phyloP scores from a whole-genome alignment of 2,329 filamentous ascomycete genomes.

The Sporothrix pallida region DNA sequence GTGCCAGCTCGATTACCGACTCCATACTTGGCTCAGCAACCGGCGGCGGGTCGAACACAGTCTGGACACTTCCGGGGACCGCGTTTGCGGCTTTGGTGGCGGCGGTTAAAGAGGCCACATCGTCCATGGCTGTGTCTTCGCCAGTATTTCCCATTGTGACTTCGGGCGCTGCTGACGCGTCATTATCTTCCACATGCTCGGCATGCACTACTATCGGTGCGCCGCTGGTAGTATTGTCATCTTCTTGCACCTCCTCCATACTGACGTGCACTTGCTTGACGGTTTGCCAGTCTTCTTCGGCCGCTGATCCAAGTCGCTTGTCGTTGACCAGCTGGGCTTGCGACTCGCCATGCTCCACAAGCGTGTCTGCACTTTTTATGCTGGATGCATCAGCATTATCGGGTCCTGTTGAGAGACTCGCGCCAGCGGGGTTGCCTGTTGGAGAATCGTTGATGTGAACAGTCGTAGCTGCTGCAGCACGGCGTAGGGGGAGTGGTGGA shows the following conservation, averaged over 20 bases:
- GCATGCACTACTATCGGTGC: slow-evolving; percentile 5
- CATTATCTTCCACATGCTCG: background rate
- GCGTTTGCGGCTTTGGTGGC: background rate
- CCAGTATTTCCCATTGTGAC: background rate
- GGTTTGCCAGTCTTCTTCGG: slow-evolving; percentile 47
- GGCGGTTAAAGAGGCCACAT: background rate
- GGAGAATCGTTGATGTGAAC: background rate
- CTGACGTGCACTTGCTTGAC: slow-evolving; percentile 37
- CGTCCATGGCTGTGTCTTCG: slow-evolving; percentile 35
- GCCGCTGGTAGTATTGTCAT: background rate
- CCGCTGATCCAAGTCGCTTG: background rate
- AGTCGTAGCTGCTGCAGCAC: slow-evolving; percentile 44
- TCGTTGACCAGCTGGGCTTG: background rate
- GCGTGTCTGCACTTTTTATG: slow-evolving; percentile 57
- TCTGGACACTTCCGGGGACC: slow-evolving; percentile 13
- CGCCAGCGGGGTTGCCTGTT: slow-evolving; percentile 32
- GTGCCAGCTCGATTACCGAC: slow-evolving; percentile 53
- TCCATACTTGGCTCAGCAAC: slow-evolving; percentile 50
- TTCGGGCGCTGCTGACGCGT: background rate
- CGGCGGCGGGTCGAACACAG: slow-evolving; percentile 36
- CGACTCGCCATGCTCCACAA: slow-evolving; percentile 51
- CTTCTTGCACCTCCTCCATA: slow-evolving; percentile 13
- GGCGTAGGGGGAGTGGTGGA: slow-evolving; percentile 58
- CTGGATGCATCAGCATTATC: slow-evolving; percentile 53
- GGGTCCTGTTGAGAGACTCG: slow-evolving; percentile 35